Conservation (phyloP, 179 eudicot species). For the Spergularia azorica region DNA sequence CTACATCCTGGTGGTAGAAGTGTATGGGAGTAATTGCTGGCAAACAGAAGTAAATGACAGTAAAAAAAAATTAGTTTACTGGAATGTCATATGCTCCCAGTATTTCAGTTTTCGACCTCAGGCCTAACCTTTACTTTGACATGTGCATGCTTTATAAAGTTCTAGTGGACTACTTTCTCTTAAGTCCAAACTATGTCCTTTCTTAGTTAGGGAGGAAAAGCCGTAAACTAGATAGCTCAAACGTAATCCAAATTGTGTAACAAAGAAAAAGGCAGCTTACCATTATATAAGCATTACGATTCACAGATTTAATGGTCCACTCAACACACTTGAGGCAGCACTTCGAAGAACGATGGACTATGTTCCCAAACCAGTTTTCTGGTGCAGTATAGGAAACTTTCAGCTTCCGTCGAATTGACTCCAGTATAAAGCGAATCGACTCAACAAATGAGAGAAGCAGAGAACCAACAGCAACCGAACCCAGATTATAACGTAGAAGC, state of each 20-base stretch:
- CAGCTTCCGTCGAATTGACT: constrained; percentile 82
- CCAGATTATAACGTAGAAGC: constrained; percentile 76
- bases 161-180: neutral
- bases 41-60: neutral
- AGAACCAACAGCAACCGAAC: constrained; percentile 95
- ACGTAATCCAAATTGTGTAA: neutral
- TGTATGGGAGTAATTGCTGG: neutral
- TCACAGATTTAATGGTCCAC: constrained; percentile 88
- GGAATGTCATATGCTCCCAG: neutral
- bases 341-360: constrained; percentile 54
- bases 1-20: neutral
- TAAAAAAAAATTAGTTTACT: neutral
- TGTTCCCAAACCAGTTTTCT: constrained; percentile 65
- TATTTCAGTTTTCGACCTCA: neutral
- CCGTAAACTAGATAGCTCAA: neutral
- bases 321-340: constrained; percentile 64
- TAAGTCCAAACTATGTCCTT: neutral
- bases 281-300: constrained; percentile 97
- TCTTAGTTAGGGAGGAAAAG: neutral
- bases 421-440: constrained; percentile 81
- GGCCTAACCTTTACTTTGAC: neutral
- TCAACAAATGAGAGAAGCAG: constrained; percentile 73
- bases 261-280: constrained; percentile 34
- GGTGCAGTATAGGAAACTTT: constrained; percentile 68
- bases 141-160: neutral